Conservation (phyloP, 306 rosid species). For the Macrotyloma uniflorum region DNA sequence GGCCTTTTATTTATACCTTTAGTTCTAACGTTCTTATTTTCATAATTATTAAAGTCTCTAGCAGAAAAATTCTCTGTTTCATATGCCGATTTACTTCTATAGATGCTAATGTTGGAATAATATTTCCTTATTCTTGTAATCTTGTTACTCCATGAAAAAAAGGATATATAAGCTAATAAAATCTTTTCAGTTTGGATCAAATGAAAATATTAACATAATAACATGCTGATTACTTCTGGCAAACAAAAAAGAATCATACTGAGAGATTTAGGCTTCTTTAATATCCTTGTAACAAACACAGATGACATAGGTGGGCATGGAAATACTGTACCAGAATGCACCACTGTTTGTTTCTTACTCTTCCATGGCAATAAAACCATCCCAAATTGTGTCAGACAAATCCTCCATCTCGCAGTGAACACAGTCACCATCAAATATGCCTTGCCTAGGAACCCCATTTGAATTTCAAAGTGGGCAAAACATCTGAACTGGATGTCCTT, state of each 20-base stretch:
- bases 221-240: not conserved
- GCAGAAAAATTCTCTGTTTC: not conserved
- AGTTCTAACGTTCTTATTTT: not conserved
- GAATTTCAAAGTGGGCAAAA: not conserved
- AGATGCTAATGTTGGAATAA: not conserved
- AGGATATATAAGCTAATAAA: not conserved
- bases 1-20: not conserved
- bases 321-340: not conserved
- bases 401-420: not conserved
- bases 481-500: not conserved
- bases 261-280: not conserved
- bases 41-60: not conserved
- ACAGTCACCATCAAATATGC: not conserved
- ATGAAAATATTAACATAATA: conserved; percentile 18
- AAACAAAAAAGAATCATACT: not conserved
- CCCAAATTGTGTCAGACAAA: not conserved
- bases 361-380: not conserved
- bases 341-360: conserved; percentile 11
- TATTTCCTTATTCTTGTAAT: not conserved
- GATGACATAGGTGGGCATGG: not conserved
- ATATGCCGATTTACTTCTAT: not conserved
- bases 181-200: conserved; percentile 5
- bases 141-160: not conserved
- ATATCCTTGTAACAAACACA: not conserved
- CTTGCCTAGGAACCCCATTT: not conserved